phyloP scores from a whole-genome alignment of 768 basidiomycete genomes.

The Hortiboletus flavorubellus region DNA sequence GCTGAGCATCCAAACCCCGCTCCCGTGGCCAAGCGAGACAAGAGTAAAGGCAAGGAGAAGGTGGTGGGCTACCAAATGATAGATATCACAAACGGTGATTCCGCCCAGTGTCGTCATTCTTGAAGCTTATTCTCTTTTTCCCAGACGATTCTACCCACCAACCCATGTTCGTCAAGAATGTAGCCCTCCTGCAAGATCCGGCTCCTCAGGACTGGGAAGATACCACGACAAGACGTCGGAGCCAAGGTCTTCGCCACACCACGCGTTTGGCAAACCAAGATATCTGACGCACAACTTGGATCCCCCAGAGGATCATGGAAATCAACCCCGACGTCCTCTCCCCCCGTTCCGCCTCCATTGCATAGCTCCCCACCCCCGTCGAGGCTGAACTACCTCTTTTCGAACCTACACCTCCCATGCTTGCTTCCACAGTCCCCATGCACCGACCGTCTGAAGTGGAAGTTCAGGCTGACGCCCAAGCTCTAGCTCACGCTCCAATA shows the following conservation, averaged over 20 bases:
- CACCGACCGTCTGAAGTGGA: not conserved
- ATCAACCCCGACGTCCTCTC: conserved; percentile 12
- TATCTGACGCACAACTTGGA: conserved; percentile 27
- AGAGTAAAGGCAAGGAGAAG: conserved; percentile 35
- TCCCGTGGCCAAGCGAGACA: conserved; percentile 8
- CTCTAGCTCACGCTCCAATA: not conserved
- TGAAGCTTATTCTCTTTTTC: not conserved
- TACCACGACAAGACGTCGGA: not conserved
- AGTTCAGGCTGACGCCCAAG: not conserved
- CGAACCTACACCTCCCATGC: not conserved
- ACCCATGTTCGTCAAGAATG: conserved; percentile 20
- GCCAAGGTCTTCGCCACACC: not conserved
- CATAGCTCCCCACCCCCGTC: conserved; percentile 28
- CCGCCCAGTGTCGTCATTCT: not conserved
- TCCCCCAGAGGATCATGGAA: conserved; percentile 12
- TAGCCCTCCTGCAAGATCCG: conserved; percentile 21
- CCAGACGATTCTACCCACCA: conserved; percentile 7
- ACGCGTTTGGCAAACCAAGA: conserved; percentile 35
- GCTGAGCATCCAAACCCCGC: not conserved
- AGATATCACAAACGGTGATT: conserved; percentile 39
- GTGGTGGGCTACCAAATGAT: conserved; percentile 28
- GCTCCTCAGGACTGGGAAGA: not conserved
- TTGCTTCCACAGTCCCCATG: not conserved
- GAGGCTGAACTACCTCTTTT: conserved; percentile 3
- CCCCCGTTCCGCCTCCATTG: conserved; percentile 21